phyloP scores from a whole-genome alignment of 2,329 filamentous ascomycete genomes.

The Cytospora mali region DNA sequence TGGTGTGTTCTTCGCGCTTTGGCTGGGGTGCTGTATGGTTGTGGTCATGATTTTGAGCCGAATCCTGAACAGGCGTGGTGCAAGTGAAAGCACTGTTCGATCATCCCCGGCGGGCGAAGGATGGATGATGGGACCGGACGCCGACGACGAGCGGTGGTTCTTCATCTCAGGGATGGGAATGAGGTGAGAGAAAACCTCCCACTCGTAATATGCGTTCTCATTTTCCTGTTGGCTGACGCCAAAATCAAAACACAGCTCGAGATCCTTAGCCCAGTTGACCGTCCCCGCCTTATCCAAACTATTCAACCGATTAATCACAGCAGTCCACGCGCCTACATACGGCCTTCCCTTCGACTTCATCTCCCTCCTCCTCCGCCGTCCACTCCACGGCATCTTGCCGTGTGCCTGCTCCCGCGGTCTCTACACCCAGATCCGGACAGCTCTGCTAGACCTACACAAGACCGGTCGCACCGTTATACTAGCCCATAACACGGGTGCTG shows the following conservation, averaged over 20 bases:
- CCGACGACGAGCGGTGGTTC: constrained; percentile 39
- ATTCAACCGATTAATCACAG: constrained; percentile 47
- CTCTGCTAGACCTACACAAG: constrained; percentile 39
- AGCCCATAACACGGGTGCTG: constrained; percentile 44
- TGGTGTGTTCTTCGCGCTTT: constrained; percentile 35
- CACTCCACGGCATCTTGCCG: constrained; percentile 34
- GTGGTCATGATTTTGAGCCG: constrained; percentile 34
- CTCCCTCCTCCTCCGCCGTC: constrained; percentile 39
- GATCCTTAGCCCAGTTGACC: constrained; percentile 35
- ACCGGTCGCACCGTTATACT: constrained; percentile 42
- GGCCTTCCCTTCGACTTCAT: constrained; percentile 58
- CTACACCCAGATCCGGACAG: constrained; percentile 41
- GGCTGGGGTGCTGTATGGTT: constrained; percentile 32
- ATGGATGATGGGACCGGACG: constrained; percentile 35
- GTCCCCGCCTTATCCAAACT: constrained; percentile 41
- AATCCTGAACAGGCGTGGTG: constrained; percentile 35
- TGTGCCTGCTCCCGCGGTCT: constrained; percentile 36
- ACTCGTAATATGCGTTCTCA: background rate
- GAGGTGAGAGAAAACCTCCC: constrained; percentile 33
- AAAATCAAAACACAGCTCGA: constrained; percentile 33
- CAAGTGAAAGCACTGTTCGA: constrained; percentile 27
- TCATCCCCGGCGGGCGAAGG: constrained; percentile 32
- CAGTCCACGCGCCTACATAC: constrained; percentile 52
- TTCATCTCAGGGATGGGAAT: constrained; percentile 40
- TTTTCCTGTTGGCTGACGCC: background rate